A percentile compares a stretch with the other conserved stretches of the same genome.
Evolutionary conservation across 306 rosid species (phyloP).

Genomic region (Ziziphus jujuba): DNA sequence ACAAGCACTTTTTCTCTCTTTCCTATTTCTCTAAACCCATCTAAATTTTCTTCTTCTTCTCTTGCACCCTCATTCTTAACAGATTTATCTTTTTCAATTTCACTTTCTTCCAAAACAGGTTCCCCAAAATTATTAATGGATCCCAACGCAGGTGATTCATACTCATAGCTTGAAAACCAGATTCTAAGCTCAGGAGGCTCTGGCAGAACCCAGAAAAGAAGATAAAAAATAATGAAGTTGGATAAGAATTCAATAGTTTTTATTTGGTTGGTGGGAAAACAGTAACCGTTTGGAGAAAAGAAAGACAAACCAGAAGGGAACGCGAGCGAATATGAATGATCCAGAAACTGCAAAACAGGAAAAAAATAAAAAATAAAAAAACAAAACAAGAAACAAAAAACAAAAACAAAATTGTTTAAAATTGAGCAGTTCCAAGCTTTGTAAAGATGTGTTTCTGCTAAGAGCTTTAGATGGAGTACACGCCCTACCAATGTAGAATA

Average conservation of each 20-base stretch:
- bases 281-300: not conserved
- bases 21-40: constrained; percentile 15
- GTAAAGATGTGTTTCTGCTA: not conserved
- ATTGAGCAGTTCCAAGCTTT: not conserved
- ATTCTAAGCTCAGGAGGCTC: constrained; percentile 68
- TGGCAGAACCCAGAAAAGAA: constrained; percentile 27
- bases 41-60: constrained; percentile 12
- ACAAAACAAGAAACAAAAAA: too few relatives aligned
- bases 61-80: not conserved
- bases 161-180: constrained; percentile 77
- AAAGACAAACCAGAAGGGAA: constrained; percentile 57
- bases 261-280: constrained; percentile 13
- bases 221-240: not conserved
- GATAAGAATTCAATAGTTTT: not conserved
- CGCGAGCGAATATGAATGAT: constrained; percentile 30
- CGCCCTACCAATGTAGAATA: not conserved
- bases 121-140: constrained; percentile 34
- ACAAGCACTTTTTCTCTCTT: constrained; percentile 26
- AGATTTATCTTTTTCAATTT: constrained; percentile 5
- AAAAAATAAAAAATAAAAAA: not conserved
- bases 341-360: constrained; percentile 37
- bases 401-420: constrained; percentile 1
- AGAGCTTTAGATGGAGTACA: not conserved
- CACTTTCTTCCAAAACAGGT: constrained; percentile 18
- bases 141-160: constrained; percentile 56